Evolutionary conservation across 2,329 filamentous ascomycete species (phyloP).

Genomic region (Botryotinia convoluta): DNA sequence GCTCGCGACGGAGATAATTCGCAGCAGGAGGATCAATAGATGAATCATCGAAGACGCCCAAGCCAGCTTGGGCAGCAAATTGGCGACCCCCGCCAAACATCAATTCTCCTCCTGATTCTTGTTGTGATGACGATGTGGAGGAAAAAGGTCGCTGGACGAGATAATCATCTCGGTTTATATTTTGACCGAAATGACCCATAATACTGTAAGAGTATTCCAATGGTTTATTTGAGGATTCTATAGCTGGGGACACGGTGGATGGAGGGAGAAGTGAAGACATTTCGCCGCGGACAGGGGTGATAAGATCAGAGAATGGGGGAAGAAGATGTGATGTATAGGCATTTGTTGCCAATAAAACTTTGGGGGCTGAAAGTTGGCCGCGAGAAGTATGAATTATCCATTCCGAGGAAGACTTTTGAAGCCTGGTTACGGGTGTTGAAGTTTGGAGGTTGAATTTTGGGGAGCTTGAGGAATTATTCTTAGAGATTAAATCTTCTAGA

Average conservation of each 20-base stretch:
- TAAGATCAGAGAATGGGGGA: slow-evolving; percentile 64
- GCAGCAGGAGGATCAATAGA: slow-evolving; percentile 49
- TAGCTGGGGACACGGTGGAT: slow-evolving; percentile 32
- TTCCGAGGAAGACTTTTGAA: slow-evolving; percentile 41
- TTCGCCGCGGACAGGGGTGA: slow-evolving; percentile 75
- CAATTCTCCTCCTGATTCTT: slow-evolving; percentile 48
- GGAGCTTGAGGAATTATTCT: slow-evolving; percentile 20
- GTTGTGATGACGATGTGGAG: slow-evolving; percentile 35
- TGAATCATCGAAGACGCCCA: slow-evolving; percentile 60
- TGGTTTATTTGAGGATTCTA: slow-evolving; percentile 11
- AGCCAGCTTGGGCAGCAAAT: slow-evolving; percentile 49
- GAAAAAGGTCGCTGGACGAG: slow-evolving; percentile 64
- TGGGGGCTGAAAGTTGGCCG: slow-evolving; percentile 60
- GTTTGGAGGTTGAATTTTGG: slow-evolving; percentile 70
- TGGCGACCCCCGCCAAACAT: slow-evolving; percentile 70
- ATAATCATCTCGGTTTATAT: slow-evolving; percentile 62
- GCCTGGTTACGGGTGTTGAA: slow-evolving; percentile 59
- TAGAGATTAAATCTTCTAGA: slow-evolving; percentile 47
- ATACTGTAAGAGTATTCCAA: slow-evolving; percentile 53
- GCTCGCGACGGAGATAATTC: slow-evolving; percentile 33
- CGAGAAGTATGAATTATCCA: slow-evolving; percentile 68
- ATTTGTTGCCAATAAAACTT: slow-evolving; percentile 77
- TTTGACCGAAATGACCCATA: slow-evolving; percentile 47
- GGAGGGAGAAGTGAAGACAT: slow-evolving; percentile 65
- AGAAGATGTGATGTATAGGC: slow-evolving; percentile 77